A percentile compares a stretch with the other conserved stretches of the same genome.
These are phyloP conservation scores for Mycena albidolilacea DNA, from an alignment of 768 basidiomycete species.

Conservation along the genomic window DNA sequence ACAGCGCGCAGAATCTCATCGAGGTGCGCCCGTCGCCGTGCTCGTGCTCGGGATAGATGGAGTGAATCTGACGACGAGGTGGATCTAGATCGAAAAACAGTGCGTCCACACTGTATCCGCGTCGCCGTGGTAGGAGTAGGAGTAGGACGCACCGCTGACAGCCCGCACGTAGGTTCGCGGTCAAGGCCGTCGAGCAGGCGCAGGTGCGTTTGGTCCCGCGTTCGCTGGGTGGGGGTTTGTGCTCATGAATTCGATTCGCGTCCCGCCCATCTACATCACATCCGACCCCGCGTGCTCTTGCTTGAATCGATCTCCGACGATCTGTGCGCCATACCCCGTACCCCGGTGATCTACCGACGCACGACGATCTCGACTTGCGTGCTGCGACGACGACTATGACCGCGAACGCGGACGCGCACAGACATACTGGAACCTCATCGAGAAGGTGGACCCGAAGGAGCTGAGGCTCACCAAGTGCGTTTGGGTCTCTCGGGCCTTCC, in stretches of 20 bases:
- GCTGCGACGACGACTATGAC: too few relatives aligned
- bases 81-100: slow-evolving; percentile 93
- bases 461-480: slow-evolving; percentile 88
- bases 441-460: slow-evolving; percentile 81
- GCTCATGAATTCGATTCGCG: neutral
- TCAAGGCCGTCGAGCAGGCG: slow-evolving; percentile 96
- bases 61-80: neutral
- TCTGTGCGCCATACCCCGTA: too few relatives aligned
- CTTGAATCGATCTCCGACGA: neutral
- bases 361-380: too few relatives aligned
- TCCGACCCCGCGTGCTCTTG: neutral
- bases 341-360: too few relatives aligned
- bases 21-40: slow-evolving; percentile 69
- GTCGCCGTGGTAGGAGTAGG: too few relatives aligned
- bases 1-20: slow-evolving; percentile 91
- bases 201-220: slow-evolving; percentile 70
- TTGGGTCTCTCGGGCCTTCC: slow-evolving; percentile 13
- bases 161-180: slow-evolving; percentile 77
- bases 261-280: neutral
- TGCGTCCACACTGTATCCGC: slow-evolving; percentile 55
- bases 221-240: neutral
- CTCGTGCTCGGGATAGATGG: too few relatives aligned
- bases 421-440: slow-evolving; percentile 96
- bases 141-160: neutral
- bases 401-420: slow-evolving; percentile 46